phyloP scores from a whole-genome alignment of 2,329 filamentous ascomycete species.

The Penicillium sp. region DNA sequence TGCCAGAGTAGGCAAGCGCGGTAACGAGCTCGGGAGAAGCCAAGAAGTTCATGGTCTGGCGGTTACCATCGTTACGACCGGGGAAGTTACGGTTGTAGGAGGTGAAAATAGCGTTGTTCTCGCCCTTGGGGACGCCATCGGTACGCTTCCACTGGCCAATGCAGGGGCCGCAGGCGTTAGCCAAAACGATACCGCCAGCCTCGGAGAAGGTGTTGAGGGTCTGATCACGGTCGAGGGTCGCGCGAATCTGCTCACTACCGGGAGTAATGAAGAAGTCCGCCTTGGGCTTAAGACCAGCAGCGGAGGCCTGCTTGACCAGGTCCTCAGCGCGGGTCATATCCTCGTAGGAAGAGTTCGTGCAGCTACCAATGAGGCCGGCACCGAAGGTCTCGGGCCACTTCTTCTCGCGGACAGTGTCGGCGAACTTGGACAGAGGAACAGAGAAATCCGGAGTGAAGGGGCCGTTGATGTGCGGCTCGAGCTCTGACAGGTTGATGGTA shows the following conservation, averaged over 20 bases:
- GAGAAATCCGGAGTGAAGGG: conserved; percentile 98
- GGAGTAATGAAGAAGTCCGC: conserved; percentile 92
- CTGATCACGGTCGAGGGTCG: conserved; percentile 89
- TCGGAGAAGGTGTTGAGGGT: conserved; percentile 95
- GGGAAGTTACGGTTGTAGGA: conserved; percentile 99
- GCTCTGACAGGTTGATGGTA: conserved; percentile 91
- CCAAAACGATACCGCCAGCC: conserved; percentile 91
- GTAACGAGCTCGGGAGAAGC: conserved; percentile 96
- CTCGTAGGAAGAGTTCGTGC: conserved; percentile 89
- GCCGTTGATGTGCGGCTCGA: conserved; percentile 98
- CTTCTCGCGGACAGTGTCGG: conserved; percentile 90
- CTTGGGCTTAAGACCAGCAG: conserved; percentile 94
- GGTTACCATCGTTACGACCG: conserved; percentile 95
- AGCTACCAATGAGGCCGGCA: conserved; percentile 95
- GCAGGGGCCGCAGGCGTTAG: conserved; percentile 92
- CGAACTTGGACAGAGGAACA: conserved; percentile 97
- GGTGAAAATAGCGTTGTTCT: conserved; percentile 90
- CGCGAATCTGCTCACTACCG: conserved; percentile 94
- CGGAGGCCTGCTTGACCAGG: conserved; percentile 87
- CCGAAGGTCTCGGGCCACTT: conserved; percentile 96
- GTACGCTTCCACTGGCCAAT: conserved; percentile 89
- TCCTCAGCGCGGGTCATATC: conserved; percentile 94
- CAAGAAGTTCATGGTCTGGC: conserved; percentile 97
- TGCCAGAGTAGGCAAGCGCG: conserved; percentile 90
- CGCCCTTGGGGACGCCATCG: conserved; percentile 82